Base-by-base conservation (phyloP, 2,329 filamentous ascomycete species). In the Fusarium sp. region DNA sequence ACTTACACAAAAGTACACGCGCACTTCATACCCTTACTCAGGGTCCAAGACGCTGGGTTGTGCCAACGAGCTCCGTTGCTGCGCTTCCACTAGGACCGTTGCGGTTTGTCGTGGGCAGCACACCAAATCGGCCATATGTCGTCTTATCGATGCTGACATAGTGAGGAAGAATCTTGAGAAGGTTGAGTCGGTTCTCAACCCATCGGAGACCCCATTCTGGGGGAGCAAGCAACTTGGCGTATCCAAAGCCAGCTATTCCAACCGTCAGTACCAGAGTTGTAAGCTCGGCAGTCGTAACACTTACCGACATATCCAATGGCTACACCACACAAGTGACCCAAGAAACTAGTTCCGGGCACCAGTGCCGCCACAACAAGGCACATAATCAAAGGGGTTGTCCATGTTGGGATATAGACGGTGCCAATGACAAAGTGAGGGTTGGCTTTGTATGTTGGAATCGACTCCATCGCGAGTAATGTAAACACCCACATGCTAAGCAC, bases 101-200 rank as follows among this genome's bases (percentile, higher is more conserved):
- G 15, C 77, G 73, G 51, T 76, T 74, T 36, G 70, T 81, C 2
- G 87, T 83, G 3, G 93, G 94, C 53, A 98, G 80, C 12, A 97
- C 91, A 2, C 94, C 94, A 70, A 96, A 97, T 49, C 94, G 85
- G 7, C 94, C 94, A 72, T 94, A 97, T 6, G 92, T 97, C 83
- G 97, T 97, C 77, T 97, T 93, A 72, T 98, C 94, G 13, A 97
- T 89, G 53, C 91, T 96, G 43, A 98, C 90, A 72, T 97, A 98
- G 77, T 96, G 92, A 40, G 94, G 94, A 25, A 98, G 78, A 57
- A 92, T 84, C 19, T 88, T 91, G 22, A 97, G 82, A 9, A 98
- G 82, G 72, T 96, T 95, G 58, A 98, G 79, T 74, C 94, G 96
- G 15, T 86, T 87, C 78, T 99, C 95, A 52, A 97, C 84, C 88